Percentiles rank a stretch among this genome's conserved stretches.
Evolutionary conservation across 169 alveolate genomes (phyloP).

Genomic region (Cryptosporidium canis): DNA sequence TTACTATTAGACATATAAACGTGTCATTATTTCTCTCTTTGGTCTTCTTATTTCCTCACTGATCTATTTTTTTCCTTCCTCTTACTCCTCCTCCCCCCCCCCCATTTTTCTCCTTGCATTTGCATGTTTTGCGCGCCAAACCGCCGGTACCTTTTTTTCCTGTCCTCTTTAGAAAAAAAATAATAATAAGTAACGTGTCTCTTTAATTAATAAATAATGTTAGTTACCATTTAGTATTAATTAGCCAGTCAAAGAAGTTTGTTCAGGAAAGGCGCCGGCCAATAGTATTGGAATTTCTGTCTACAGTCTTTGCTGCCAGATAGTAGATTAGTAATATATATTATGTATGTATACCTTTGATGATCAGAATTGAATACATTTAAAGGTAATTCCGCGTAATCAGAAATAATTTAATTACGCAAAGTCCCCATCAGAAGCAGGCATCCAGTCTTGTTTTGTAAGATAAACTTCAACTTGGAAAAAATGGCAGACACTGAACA

Average conservation of each 20-base stretch:
- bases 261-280: background rate
- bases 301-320: background rate
- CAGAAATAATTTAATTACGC: background rate
- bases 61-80: background rate
- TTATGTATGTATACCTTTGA: too few relatives aligned
- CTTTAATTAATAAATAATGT: background rate
- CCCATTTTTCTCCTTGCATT: too few relatives aligned
- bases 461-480: slow-evolving; percentile 34
- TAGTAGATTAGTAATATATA: too few relatives aligned
- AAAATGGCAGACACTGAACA: slow-evolving; percentile 81
- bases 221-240: background rate
- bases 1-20: too few relatives aligned
- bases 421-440: background rate
- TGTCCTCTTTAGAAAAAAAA: too few relatives aligned
- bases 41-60: background rate
- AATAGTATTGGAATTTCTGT: background rate
- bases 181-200: background rate
- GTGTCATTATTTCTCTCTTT: background rate
- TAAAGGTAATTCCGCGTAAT: background rate
- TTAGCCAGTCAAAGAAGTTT: background rate
- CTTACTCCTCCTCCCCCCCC: too few relatives aligned
- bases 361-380: background rate
- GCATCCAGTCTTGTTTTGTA: background rate
- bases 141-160: background rate
- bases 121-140: slow-evolving; percentile 1